Evolutionary conservation across 176 grass and related monocot genomes (phyloP).

Genomic region (Oryza longistaminata): DNA sequence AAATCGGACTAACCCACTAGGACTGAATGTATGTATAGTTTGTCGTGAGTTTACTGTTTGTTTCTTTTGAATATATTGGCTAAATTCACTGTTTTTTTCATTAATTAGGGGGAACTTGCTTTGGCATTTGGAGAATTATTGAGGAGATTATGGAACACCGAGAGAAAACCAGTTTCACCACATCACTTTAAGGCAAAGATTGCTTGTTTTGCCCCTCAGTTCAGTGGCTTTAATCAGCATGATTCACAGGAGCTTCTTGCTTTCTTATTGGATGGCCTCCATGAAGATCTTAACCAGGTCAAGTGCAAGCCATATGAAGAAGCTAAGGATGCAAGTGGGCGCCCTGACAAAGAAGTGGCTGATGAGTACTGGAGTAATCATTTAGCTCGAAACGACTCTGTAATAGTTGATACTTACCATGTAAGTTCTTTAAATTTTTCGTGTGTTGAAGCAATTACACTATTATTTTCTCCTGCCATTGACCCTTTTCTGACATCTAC

Average conservation of each 20-base stretch:
- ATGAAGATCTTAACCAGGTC: conserved; percentile 96
- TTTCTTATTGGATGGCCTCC: conserved; percentile 97
- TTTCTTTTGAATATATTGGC: not conserved
- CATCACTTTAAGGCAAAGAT: conserved; percentile 85
- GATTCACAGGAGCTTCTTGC: conserved; percentile 99
- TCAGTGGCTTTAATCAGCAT: conserved; percentile 96
- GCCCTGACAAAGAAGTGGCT: conserved; percentile 82
- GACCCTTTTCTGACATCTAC: conserved; percentile 39
- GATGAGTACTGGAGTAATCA: conserved; percentile 98
- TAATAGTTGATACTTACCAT: conserved; percentile 93
- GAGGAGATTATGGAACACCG: conserved; percentile 70
- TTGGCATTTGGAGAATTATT: conserved; percentile 91
- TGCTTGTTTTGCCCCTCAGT: conserved; percentile 90
- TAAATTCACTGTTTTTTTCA: conserved; percentile 30
- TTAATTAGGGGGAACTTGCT: conserved; percentile 91
- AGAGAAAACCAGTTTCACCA: conserved; percentile 62
- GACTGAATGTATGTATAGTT: conserved; percentile 76
- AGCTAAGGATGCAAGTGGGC: conserved; percentile 83
- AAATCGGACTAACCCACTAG: conserved; percentile 79
- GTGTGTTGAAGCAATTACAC: not conserved
- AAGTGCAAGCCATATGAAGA: conserved; percentile 92
- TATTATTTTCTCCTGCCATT: conserved; percentile 12
- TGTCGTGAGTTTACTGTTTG: not conserved
- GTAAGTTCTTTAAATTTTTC: conserved; percentile 51
- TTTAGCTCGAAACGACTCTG: conserved; percentile 90